Evolutionary conservation across 2,329 filamentous ascomycete species (phyloP).

Genomic region (Karstenula rhodostoma): DNA sequence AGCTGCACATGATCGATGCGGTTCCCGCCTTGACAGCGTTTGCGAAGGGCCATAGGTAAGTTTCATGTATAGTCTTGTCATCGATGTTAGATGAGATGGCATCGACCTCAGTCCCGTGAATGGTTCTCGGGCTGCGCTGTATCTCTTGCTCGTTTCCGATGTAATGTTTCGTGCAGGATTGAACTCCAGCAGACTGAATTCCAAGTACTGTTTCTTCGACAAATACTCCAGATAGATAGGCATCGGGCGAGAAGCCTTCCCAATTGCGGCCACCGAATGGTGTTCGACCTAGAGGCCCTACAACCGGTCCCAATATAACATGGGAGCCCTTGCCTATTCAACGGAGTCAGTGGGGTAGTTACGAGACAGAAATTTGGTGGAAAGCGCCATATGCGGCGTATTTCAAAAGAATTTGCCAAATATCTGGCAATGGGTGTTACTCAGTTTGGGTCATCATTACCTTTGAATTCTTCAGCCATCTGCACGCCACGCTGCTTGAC

Average conservation of each 20-base stretch:
- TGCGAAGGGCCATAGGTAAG: constrained; percentile 73
- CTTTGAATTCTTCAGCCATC: constrained; percentile 43
- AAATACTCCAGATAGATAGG: constrained; percentile 52
- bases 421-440: too few species aligned
- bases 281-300: constrained; percentile 52
- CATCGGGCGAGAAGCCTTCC: constrained; percentile 55
- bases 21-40: constrained; percentile 67
- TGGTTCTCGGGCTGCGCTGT: constrained; percentile 41
- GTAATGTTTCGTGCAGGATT: constrained; percentile 60
- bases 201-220: constrained; percentile 49
- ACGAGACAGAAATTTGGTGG: not conserved
- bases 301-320: constrained; percentile 60
- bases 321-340: constrained; percentile 38
- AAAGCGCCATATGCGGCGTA: not conserved
- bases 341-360: not conserved
- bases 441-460: constrained; percentile 12
- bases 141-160: constrained; percentile 69
- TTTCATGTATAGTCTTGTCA: constrained; percentile 70
- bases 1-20: constrained; percentile 67
- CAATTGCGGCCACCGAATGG: constrained; percentile 53
- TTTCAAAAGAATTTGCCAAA: too few species aligned
- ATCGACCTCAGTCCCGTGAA: constrained; percentile 57
- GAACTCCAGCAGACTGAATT: constrained; percentile 52
- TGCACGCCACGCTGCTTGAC: constrained; percentile 41
- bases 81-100: constrained; percentile 67